Percentiles rank a stretch among this genome's conserved stretches.
These are phyloP conservation scores for Ophiostoma australiae DNA, from an alignment of 2,329 filamentous ascomycete species.

Conservation along the genomic window DNA sequence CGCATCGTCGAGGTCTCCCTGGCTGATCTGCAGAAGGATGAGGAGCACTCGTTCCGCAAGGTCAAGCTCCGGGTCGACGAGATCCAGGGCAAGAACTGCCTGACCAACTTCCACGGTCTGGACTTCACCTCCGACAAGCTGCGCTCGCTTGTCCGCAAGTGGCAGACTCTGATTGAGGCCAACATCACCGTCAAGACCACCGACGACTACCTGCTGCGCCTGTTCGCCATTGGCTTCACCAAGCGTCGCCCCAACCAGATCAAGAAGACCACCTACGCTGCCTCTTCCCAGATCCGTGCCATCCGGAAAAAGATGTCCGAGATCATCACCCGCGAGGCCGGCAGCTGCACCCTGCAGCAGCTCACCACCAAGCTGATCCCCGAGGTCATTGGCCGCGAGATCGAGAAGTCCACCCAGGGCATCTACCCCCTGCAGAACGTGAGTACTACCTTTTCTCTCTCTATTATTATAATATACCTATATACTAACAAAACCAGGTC, in stretches of 20 bases:
- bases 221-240: constrained; percentile 99
- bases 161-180: constrained; percentile 98
- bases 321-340: constrained; percentile 95
- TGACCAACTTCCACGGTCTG: constrained; percentile 99
- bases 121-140: constrained; percentile 99
- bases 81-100: constrained; percentile 99
- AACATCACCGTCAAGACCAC: constrained; percentile 99
- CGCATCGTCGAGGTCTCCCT: constrained; percentile 98
- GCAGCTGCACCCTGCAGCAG: constrained; percentile 90
- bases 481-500: constrained; percentile 54
- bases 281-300: constrained; percentile 91
- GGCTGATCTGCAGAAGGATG: constrained; percentile 98
- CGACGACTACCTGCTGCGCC: constrained; percentile 97
- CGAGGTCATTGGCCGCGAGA: constrained; percentile 98
- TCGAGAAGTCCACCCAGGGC: constrained; percentile 98
- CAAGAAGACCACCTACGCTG: constrained; percentile 99
- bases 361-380: constrained; percentile 98
- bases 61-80: constrained; percentile 98
- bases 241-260: constrained; percentile 99
- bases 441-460: constrained; percentile 34
- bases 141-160: constrained; percentile 97
- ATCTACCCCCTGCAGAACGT: constrained; percentile 99
- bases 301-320: constrained; percentile 99
- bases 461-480: constrained; percentile 15
- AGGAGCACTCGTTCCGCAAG: constrained; percentile 99